Evolutionary conservation across 2,329 filamentous ascomycete species (phyloP).

Genomic region (Dactylonectria estremocensis): DNA sequence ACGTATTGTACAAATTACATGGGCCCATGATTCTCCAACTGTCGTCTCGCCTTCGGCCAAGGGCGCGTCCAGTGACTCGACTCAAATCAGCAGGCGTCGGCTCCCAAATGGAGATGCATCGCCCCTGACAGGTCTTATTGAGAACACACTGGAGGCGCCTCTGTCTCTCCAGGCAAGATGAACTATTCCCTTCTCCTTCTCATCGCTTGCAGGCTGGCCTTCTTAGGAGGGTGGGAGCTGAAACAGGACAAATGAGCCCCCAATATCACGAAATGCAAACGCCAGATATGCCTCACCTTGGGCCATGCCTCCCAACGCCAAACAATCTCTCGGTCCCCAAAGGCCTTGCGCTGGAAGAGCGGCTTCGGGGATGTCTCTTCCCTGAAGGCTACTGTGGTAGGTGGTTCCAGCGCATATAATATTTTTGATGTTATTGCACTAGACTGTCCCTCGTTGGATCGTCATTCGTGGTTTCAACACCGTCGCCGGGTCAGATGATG

Average conservation of each 20-base stretch:
- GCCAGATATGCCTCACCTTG: constrained; percentile 49
- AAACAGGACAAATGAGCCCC: constrained; percentile 46
- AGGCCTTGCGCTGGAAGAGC: not conserved
- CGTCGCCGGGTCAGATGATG: not conserved
- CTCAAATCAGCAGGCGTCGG: not conserved
- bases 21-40: not conserved
- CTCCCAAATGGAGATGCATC: not conserved
- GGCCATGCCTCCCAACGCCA: constrained; percentile 44
- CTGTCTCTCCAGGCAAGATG: not conserved
- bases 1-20: constrained; percentile 6
- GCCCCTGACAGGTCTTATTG: not conserved
- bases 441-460: constrained; percentile 17
- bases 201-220: constrained; percentile 21
- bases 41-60: not conserved
- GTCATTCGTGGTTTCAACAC: constrained; percentile 16
- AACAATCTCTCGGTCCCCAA: constrained; percentile 16
- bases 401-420: not conserved
- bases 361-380: not conserved
- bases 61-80: not conserved
- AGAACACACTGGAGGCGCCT: not conserved
- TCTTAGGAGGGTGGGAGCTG: constrained; percentile 37
- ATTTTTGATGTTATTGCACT: constrained; percentile 9
- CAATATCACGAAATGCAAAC: constrained; percentile 44
- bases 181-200: constrained; percentile 14
- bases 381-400: not conserved